Evolutionary conservation across 179 eudicot genomes (phyloP).

Genomic region (Patellifolia procumbens): DNA sequence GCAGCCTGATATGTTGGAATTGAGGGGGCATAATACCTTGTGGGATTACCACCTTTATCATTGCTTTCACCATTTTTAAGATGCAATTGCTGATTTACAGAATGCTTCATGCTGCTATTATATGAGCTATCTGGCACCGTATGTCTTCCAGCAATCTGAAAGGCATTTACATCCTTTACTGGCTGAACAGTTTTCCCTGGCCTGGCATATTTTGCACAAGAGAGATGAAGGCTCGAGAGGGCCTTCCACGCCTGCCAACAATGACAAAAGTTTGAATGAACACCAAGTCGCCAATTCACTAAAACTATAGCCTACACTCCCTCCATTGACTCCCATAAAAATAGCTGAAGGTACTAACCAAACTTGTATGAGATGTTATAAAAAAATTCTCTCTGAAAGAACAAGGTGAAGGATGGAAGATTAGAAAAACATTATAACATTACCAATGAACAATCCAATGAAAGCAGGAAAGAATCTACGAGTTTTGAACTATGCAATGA

Average conservation of each 20-base stretch:
- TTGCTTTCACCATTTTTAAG: constrained; percentile 35
- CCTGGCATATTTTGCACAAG: constrained; percentile 54
- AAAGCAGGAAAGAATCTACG: neutral
- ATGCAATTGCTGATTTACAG: constrained; percentile 37
- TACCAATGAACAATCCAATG: neutral
- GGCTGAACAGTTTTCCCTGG: constrained; percentile 70
- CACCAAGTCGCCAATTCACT: constrained; percentile 7
- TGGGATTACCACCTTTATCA: constrained; percentile 29
- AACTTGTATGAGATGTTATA: neutral
- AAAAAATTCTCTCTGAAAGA: neutral
- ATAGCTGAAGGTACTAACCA: neutral
- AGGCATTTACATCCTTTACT: constrained; percentile 37
- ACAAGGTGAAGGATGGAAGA: neutral
- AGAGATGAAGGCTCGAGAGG: constrained; percentile 60
- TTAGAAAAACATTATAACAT: neutral
- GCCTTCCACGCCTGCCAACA: constrained; percentile 83
- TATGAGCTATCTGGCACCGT: constrained; percentile 33
- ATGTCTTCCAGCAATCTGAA: constrained; percentile 35
- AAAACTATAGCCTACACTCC: neutral
- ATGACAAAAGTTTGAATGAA: constrained; percentile 12
- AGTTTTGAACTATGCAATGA: neutral
- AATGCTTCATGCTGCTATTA: constrained; percentile 28
- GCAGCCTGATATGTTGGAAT: constrained; percentile 28
- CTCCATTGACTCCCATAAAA: constrained; percentile 5
- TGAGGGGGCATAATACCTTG: constrained; percentile 27